Evolutionary conservation across 1,284 basidiomycete species (phyloP), one percentile per base, ranked within the genome.

Genomic region (Marasmius fiardii): DNA sequence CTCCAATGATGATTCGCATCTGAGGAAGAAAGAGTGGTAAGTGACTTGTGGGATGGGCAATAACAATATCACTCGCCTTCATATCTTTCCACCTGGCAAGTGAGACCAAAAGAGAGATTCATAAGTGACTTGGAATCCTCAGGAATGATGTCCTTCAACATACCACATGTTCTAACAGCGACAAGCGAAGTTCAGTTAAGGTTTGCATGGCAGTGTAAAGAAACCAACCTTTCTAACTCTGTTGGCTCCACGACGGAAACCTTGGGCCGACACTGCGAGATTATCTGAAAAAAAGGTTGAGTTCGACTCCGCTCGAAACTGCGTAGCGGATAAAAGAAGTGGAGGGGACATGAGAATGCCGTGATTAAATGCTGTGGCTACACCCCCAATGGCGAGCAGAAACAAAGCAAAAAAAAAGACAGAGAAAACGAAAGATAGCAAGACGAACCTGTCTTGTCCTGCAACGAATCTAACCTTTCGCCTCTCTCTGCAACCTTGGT

Each of bases 241-340:
- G 78, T 97, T 98, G 53, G 97, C 97, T 61, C 96, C 95, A 63
- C 93, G 85, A 60, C 95, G 87, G 86, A 99, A 99, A 28, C 95
- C 95, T 77, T 99, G 97, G 11, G 96, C 97, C n/a, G 95, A 98
- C 37, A 98, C 93, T 28, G 96, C 95, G 56, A 99, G 85, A 69
- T 91, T 98, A 74, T 99, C 96, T 96, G 65, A 28, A 43, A 33
- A 57, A 51, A 59, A 55, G 20, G 26, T 57, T 43, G 35, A 52
- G 39, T 21, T 54, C 59, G 44, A 41, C 52, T 28, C 14, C 14
- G 28, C 14, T 24, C 8, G 16, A 18, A 43, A 16, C 20, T 11
- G 28, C 2, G 20, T 35, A 8, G 34, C 34, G 8, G 34, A 35
- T 16, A 21, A 12, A n/a, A 52, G 34, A 20, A n/a, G 28, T 51